Conservation (phyloP, 305 asterid genomes). For the Euphrasia arctica region DNA sequence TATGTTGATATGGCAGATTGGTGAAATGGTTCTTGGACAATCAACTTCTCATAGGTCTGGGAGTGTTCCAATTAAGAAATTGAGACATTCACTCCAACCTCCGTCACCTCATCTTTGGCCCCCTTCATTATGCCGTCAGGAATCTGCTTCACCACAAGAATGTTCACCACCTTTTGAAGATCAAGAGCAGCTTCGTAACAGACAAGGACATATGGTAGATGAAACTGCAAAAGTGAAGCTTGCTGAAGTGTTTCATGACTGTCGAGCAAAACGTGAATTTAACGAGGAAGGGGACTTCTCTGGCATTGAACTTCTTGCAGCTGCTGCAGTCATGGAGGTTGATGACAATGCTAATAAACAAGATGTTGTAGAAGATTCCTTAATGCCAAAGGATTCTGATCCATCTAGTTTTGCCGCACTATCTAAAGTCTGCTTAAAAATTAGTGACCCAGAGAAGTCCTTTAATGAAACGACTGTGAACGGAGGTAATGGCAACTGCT, state of each 20-base stretch:
- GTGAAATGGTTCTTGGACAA: constrained; percentile 37
- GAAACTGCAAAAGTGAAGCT: constrained; percentile 25
- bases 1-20: constrained; percentile 42
- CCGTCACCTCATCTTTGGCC: constrained; percentile 34
- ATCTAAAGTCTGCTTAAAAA: constrained; percentile 15
- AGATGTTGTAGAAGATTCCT: constrained; percentile 34
- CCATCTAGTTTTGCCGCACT: constrained; percentile 25
- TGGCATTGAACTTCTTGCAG: constrained; percentile 86
- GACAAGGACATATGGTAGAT: constrained; percentile 28
- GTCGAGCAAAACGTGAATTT: constrained; percentile 26
- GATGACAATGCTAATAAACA: constrained; percentile 34
- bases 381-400: constrained; percentile 32
- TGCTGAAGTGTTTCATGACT: constrained; percentile 30
- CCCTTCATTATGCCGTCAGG: constrained; percentile 28
- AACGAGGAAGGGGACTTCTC: constrained; percentile 57
- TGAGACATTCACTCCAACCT: constrained; percentile 52
- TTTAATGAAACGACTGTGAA: constrained; percentile 19
- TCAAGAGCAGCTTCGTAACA: constrained; percentile 30
- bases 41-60: constrained; percentile 42
- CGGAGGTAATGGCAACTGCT: constrained; percentile 29
- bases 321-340: constrained; percentile 64
- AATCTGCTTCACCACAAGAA: constrained; percentile 35
- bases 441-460: constrained; percentile 25
- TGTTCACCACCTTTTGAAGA: constrained; percentile 42
- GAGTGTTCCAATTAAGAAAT: constrained; percentile 61